These are phyloP conservation scores for Graphilbum ipis-grandicollis DNA, from an alignment of 2,329 filamentous ascomycete species.

Conservation along the genomic window DNA sequence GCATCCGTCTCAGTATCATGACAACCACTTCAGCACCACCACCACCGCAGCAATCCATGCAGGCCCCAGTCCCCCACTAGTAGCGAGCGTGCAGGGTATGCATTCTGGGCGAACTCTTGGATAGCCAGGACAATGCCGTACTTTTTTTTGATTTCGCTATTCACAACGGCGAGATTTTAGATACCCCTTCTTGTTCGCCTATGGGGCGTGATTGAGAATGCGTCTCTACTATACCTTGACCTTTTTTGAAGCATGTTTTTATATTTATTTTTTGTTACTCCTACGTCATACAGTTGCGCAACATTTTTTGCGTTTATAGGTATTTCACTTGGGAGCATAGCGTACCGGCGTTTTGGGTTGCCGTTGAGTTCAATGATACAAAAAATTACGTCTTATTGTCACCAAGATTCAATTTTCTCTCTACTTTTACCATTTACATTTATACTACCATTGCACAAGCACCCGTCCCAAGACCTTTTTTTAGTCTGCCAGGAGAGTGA, in stretches of 20 bases:
- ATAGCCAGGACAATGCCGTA: slow-evolving; percentile 13
- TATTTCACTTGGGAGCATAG: slow-evolving; percentile 9
- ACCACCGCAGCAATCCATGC: slow-evolving; percentile 19
- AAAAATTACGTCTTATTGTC: not conserved
- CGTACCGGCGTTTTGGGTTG: slow-evolving; percentile 9
- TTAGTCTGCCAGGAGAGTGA: too few species aligned
- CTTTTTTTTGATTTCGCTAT: not conserved
- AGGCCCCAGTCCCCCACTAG: slow-evolving; percentile 18
- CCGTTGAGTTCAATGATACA: slow-evolving; percentile 1
- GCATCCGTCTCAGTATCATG: slow-evolving; percentile 18
- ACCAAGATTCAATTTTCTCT: not conserved
- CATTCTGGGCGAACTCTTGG: slow-evolving; percentile 35
- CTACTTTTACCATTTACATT: too few species aligned
- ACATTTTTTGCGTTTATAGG: slow-evolving; percentile 10
- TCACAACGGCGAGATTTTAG: slow-evolving; percentile 5
- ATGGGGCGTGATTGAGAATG: too few species aligned
- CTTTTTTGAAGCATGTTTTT: too few species aligned
- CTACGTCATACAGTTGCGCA: not conserved
- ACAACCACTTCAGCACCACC: slow-evolving; percentile 19
- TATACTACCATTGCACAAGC: too few species aligned
- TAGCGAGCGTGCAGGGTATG: slow-evolving; percentile 27
- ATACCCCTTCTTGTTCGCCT: too few species aligned
- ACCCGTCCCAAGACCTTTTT: too few species aligned
- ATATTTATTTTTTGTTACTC: not conserved
- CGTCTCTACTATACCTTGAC: too few species aligned